Evolutionary conservation across 257 asterid genomes (phyloP), one percentile per base, ranked within the genome.

Genomic region (Solanum sitiens): DNA sequence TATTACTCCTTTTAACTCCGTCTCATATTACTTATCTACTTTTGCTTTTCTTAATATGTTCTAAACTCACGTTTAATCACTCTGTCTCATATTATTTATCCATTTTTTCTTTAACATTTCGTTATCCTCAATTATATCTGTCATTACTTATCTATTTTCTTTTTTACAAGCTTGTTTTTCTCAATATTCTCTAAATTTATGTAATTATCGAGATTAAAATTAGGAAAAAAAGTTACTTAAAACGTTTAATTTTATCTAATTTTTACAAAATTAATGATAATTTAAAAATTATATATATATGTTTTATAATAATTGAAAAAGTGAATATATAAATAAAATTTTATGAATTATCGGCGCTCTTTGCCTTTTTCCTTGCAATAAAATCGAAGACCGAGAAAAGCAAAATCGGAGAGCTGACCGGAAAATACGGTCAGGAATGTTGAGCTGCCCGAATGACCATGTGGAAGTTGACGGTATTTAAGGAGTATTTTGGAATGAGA

Each of bases 361-460:
- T 74, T 85, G 83, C 94, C 89, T 56, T 90, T 91, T 91, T 76
- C 89, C 87, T 87, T 89, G 42, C 86, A 79, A 84, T 85, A 87
- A 92, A 92, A 91, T 90, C 93, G 90, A 88, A 30, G 94, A 92
- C 94, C 88, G 87, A 88, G 32, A 89, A 93, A 94, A 94, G 93
- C 83, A 89, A 93, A 90, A 32, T 76, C 75, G 86, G 91, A 86
- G 91, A 39, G 76, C 91, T 92, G 95, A 93, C 96, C 96, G 92
- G 84, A 88, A 92, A 93, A 92, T 73, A 42, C 90, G 94, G 94
- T 94, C 91, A 92, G 93, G 4, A 13, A 18, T 44, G 73, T 39
- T 80, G 73, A 84, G 87, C 84, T 89, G 30, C 84, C 92, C 18
- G 15, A 86, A 40, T 73, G 83, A 85, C 92, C 88, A 86, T 53